Conservation (phyloP, 2,329 filamentous ascomycete genomes). For the Colletotrichum phormii region DNA sequence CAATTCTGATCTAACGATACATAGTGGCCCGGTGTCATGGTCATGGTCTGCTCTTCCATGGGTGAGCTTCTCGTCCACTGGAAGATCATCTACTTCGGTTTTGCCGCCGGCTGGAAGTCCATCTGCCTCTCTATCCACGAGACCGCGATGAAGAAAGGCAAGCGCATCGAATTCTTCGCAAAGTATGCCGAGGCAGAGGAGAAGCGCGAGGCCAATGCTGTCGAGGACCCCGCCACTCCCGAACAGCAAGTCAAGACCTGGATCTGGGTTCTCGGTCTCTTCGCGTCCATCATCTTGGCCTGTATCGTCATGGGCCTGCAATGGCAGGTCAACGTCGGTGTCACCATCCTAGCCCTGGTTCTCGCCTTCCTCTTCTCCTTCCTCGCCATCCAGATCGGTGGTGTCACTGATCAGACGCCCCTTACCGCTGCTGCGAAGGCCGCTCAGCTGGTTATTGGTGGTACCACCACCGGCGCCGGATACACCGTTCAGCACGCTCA, state of each 20-base stretch:
- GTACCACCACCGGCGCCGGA: slow-evolving; percentile 63
- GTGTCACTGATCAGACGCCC: slow-evolving; percentile 71
- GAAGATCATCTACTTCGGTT: slow-evolving; percentile 49
- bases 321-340: slow-evolving; percentile 67
- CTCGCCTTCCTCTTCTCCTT: slow-evolving; percentile 72
- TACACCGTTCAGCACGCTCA: slow-evolving; percentile 62
- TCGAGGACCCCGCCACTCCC: slow-evolving; percentile 54
- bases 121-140: slow-evolving; percentile 45
- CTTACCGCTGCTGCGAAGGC: slow-evolving; percentile 76
- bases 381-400: slow-evolving; percentile 70
- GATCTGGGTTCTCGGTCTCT: slow-evolving; percentile 62
- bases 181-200: slow-evolving; percentile 50
- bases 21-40: slow-evolving; percentile 55
- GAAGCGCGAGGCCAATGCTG: slow-evolving; percentile 45
- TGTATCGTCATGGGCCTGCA: slow-evolving; percentile 62
- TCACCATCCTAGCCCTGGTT: slow-evolving; percentile 66
- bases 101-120: slow-evolving; percentile 48
- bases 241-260: slow-evolving; percentile 63
- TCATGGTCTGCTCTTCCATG: slow-evolving; percentile 54
- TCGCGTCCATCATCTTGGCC: slow-evolving; percentile 63
- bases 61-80: slow-evolving; percentile 55
- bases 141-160: slow-evolving; percentile 46
- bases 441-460: slow-evolving; percentile 72
- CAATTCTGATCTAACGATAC: too few relatives aligned
- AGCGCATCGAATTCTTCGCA: slow-evolving; percentile 47